A percentile compares a stretch with the other conserved stretches of the same genome.
Evolutionary conservation across 805 yeast species (phyloP).

Genomic region (Yarrowia deformans): DNA sequence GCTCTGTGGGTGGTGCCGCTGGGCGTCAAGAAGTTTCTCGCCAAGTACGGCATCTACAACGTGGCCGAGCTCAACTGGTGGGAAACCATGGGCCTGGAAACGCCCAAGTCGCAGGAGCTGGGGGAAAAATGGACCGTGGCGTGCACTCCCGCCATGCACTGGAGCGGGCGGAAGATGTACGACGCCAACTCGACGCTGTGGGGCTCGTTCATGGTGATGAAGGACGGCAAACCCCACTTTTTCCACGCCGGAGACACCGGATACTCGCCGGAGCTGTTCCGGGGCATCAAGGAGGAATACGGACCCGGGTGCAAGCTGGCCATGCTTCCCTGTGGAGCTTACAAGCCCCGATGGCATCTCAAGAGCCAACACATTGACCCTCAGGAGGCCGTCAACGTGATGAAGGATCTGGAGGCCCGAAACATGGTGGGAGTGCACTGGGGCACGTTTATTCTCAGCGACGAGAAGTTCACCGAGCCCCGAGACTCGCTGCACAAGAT

Average conservation of each 20-base stretch:
- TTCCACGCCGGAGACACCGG: conserved; percentile 98
- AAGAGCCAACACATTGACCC: conserved; percentile 89
- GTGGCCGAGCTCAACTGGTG: conserved; percentile 91
- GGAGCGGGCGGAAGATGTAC: conserved; percentile 87
- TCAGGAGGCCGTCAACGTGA: conserved; percentile 72
- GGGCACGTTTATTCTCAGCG: conserved; percentile 92
- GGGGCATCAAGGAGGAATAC: conserved; percentile 65
- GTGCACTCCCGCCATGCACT: conserved; percentile 89
- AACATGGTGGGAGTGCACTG: conserved; percentile 89
- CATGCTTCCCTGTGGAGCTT: conserved; percentile 91
- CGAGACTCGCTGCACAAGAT: conserved; percentile 62
- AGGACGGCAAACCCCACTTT: conserved; percentile 71
- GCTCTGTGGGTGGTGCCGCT: conserved; percentile 86
- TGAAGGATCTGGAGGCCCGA: conserved; percentile 65
- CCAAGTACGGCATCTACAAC: conserved; percentile 64
- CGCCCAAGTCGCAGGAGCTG: conserved; percentile 43
- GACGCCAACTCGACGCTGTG: conserved; percentile 85
- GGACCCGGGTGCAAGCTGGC: conserved; percentile 70
- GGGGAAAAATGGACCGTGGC: conserved; percentile 75
- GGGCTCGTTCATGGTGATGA: conserved; percentile 82
- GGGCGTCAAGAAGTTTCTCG: conserved; percentile 71
- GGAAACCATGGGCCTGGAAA: conserved; percentile 64
- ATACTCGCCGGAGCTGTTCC: conserved; percentile 75
- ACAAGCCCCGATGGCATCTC: conserved; percentile 94
- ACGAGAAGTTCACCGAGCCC: conserved; percentile 89